phyloP scores from a whole-genome alignment of 2,329 filamentous ascomycete genomes.

The Colletotrichum sp. region DNA sequence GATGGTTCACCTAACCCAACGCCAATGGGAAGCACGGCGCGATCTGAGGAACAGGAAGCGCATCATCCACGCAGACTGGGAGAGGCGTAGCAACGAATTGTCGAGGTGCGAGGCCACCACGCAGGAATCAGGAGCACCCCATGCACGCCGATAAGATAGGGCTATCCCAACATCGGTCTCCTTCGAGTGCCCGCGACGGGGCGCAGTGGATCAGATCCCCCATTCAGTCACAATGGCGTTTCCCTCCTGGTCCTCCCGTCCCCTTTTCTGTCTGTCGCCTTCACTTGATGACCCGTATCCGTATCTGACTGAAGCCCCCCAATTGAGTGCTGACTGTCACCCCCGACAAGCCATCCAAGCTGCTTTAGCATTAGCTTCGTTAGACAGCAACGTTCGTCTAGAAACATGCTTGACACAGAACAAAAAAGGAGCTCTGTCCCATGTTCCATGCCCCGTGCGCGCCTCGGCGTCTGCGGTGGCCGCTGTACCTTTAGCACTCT shows the following conservation, averaged over 20 bases:
- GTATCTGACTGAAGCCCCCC: background rate
- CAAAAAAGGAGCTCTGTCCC: slow-evolving; percentile 11
- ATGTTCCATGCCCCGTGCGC: slow-evolving; percentile 5
- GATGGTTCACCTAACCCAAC: background rate
- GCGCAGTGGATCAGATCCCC: background rate
- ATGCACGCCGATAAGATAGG: slow-evolving; percentile 8
- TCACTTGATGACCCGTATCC: background rate
- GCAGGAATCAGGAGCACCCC: background rate
- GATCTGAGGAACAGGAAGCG: background rate
- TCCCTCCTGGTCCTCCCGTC: background rate
- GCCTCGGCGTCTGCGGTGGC: background rate
- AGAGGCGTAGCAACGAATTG: background rate
- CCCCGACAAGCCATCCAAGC: background rate
- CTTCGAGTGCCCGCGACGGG: background rate
- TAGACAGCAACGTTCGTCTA: background rate
- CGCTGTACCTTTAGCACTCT: background rate
- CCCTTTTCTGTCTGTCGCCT: background rate
- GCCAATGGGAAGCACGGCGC: background rate
- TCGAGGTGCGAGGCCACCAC: background rate
- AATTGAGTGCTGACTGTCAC: background rate
- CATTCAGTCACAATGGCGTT: background rate
- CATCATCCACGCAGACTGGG: background rate
- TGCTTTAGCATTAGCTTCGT: background rate
- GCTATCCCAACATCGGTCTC: background rate
- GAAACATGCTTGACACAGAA: background rate